A percentile compares a stretch with the other conserved stretches of the same genome.
phyloP scores from a whole-genome alignment of 208 protist species.

The Endotrypanum monterogeii region DNA sequence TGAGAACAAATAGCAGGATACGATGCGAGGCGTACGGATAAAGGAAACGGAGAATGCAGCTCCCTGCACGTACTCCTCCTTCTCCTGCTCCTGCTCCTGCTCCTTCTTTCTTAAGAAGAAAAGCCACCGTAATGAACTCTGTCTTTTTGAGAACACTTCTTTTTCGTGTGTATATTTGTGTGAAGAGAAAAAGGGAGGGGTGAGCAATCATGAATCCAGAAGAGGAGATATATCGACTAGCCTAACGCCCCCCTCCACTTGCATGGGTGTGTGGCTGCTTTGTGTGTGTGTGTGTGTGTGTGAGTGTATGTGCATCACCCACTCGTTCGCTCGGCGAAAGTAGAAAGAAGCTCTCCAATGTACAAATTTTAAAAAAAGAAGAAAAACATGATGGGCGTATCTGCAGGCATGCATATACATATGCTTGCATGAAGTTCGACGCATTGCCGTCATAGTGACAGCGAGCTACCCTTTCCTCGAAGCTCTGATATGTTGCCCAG shows the following conservation, averaged over 20 bases:
- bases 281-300: constrained; percentile 15
- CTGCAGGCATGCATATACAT: neutral
- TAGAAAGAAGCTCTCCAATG: neutral
- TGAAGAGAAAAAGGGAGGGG: neutral
- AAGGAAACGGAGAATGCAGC: neutral
- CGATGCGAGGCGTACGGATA: neutral
- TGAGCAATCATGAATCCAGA: neutral
- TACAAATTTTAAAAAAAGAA: too few relatives aligned
- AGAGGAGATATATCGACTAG: neutral
- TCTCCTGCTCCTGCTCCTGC: too few relatives aligned
- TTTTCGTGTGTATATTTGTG: neutral
- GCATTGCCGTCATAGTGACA: neutral
- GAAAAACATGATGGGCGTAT: neutral
- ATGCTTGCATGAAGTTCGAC: neutral
- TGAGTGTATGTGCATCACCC: constrained; percentile 20
- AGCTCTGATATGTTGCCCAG: constrained; percentile 46
- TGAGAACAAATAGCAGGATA: neutral
- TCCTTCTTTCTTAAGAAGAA: too few relatives aligned
- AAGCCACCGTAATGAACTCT: neutral
- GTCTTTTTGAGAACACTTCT: too few relatives aligned
- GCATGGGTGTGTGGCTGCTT: neutral
- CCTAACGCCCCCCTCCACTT: too few relatives aligned
- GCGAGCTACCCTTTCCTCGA: neutral
- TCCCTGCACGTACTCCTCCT: neutral
- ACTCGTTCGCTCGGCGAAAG: neutral